phyloP scores from a whole-genome alignment of 1,284 basidiomycete species.

The Ustilago lituana region DNA sequence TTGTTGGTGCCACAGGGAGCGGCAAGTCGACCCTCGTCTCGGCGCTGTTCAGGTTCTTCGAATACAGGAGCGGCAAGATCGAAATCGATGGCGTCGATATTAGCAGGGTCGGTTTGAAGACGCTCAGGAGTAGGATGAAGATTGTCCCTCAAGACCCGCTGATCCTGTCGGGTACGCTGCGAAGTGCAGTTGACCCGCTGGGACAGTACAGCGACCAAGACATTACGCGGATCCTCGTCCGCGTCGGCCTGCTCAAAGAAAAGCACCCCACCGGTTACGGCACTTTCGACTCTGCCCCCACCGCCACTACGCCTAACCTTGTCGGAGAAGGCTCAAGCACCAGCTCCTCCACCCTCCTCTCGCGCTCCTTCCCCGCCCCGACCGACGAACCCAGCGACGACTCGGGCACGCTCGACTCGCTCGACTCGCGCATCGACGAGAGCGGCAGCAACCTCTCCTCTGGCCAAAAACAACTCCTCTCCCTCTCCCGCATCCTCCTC shows the following conservation, averaged over 20 bases:
- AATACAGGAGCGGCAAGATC: slow-evolving; percentile 74
- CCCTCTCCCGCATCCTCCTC: slow-evolving; percentile 66
- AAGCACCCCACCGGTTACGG: slow-evolving; percentile 19
- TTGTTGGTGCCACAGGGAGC: slow-evolving; percentile 70
- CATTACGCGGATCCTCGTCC: slow-evolving; percentile 62
- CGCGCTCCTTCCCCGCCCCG: not conserved
- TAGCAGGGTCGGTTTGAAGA: slow-evolving; percentile 69
- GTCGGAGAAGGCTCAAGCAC: slow-evolving; percentile 6
- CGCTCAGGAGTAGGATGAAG: slow-evolving; percentile 60
- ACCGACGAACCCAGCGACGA: slow-evolving; percentile 18
- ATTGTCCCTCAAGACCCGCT: slow-evolving; percentile 65
- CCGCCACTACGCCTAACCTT: not conserved
- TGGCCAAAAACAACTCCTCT: slow-evolving; percentile 67
- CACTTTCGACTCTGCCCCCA: slow-evolving; percentile 12
- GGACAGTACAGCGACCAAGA: slow-evolving; percentile 60
- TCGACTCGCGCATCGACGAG: slow-evolving; percentile 63
- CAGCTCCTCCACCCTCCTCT: slow-evolving; percentile 11
- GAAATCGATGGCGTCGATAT: slow-evolving; percentile 77
- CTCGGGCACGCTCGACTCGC: slow-evolving; percentile 48
- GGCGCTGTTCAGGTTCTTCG: slow-evolving; percentile 78
- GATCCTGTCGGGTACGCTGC: slow-evolving; percentile 66
- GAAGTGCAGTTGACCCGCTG: slow-evolving; percentile 67
- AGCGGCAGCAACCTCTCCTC: slow-evolving; percentile 64
- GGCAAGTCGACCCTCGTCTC: slow-evolving; percentile 82
- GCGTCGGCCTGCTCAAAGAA: slow-evolving; percentile 60